Base-by-base conservation (phyloP, 192 early-diverging fungal genomes). In the Coemansia sp. region DNA sequence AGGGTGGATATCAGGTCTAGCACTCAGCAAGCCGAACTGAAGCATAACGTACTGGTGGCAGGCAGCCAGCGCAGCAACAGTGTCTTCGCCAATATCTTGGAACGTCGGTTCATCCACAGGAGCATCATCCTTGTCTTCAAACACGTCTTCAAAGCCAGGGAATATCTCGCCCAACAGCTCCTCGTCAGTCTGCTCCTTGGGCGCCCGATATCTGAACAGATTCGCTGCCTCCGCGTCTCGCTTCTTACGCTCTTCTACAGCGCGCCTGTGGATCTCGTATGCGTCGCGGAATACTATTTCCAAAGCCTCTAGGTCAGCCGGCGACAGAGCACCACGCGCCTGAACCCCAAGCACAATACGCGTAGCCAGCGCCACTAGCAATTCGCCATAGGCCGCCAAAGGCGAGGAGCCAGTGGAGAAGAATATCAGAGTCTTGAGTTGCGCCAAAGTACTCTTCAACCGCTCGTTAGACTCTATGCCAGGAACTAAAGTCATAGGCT, bases 141-240 rank as follows among this genome's bases (percentile, higher is more conserved):
- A 77, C 6, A 92, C 66, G 40, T 93, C 89, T 20, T 86, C 89
- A 77, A 90, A 96, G 66, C 94, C 93, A 2, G 94, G 93, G 86
- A 98, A 98, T 47, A 92, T 83, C 66, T 92, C 87, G 50, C 79
- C 79, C 36, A 94, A 79, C 57, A 94, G 89, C 44, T 80, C 76
- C 68, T 92, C 93, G 39, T 93, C 90, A 1, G 89, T 81, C 60
- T 90, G 90, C 58, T 95, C 76, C 33, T 49, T 68, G 1, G 70
- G 53, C 12, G 44, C 70, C 41, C 71, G 64, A 52, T 44, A 53
- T 60, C 58, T 63, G 76, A 83, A 83, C 60, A 78, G 64, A 20
- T 65, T 75, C 11, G 81, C 72, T 5, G 76, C 76, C 68, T 83
- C 81, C 1, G 70, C 68, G 15, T 78, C 76, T 29, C 70, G 62